Evolutionary conservation across 352 stramenopile species (phyloP), one percentile per base, ranked within the genome.

Genomic region (Phytophthora sp.): DNA sequence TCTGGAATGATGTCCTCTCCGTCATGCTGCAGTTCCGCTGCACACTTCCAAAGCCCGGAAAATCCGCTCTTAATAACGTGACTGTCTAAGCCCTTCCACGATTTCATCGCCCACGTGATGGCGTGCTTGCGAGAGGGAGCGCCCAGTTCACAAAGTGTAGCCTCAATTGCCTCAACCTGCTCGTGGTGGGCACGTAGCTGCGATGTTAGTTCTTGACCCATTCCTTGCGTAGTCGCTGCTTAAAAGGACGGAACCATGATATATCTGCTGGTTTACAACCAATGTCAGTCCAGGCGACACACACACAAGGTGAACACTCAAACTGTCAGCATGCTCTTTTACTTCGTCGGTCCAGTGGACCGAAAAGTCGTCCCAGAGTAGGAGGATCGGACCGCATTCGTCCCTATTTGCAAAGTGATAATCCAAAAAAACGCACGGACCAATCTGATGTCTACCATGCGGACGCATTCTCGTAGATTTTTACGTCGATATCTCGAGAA

Each of bases 361-460:
- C 3, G 52, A 59, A 41, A 59, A 50, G 20, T 59, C 36, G 11
- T 51, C 52, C 36, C 24, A 42, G 4, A 60, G 29, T 44, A 60
- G 30, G 0, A 7, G 0, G 0, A 60, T 27, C 5, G 53, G 36
- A 3, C 38, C 7, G 7, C 52, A 9, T 13, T 39, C 39, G n/a
- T n/a, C n/a, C n/a, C n/a, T n/a, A n/a, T n/a, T n/a, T n/a, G n/a
- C n/a, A n/a, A n/a, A n/a, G n/a, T n/a, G n/a, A n/a, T n/a, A n/a
- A n/a, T n/a, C n/a, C n/a, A n/a, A n/a, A n/a, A n/a, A n/a, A n/a
- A n/a, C n/a, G n/a, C n/a, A n/a, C n/a, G n/a, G n/a, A n/a, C n/a
- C n/a, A n/a, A n/a, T n/a, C n/a, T n/a, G n/a, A n/a, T 16, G 16
- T 51, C 39, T 29, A 60, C 53, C 53, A 60, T 1, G 26, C 53